phyloP scores from a whole-genome alignment of 768 basidiomycete genomes.

The Leccinum imitatum region DNA sequence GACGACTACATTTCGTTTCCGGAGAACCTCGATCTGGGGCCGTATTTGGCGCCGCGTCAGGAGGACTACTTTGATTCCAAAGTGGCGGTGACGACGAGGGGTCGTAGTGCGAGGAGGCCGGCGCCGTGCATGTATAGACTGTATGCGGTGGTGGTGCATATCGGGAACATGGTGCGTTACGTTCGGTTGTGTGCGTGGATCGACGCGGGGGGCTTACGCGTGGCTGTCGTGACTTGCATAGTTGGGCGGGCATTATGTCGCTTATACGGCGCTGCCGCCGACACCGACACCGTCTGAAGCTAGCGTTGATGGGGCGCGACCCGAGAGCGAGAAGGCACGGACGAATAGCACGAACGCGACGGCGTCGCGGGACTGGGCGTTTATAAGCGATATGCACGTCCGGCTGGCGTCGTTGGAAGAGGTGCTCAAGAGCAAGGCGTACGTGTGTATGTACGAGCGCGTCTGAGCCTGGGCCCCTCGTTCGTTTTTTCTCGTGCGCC shows the following conservation, averaged over 20 bases:
- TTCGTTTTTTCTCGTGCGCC: neutral
- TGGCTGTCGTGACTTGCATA: slow-evolving; percentile 27
- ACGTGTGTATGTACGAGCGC: slow-evolving; percentile 91
- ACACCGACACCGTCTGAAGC: slow-evolving; percentile 20
- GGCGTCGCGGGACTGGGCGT: slow-evolving; percentile 72
- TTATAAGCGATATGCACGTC: slow-evolving; percentile 89
- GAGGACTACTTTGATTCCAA: slow-evolving; percentile 63
- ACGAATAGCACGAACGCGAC: neutral
- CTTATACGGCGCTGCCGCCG: slow-evolving; percentile 73
- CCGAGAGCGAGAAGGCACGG: slow-evolving; percentile 13
- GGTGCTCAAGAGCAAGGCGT: slow-evolving; percentile 88
- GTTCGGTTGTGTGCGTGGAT: neutral
- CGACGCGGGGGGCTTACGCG: neutral
- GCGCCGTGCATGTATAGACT: slow-evolving; percentile 62
- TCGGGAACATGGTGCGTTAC: slow-evolving; percentile 76
- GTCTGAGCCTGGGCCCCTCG: slow-evolving; percentile 37
- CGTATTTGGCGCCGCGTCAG: slow-evolving; percentile 81
- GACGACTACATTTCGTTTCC: slow-evolving; percentile 94
- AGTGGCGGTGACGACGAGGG: slow-evolving; percentile 18
- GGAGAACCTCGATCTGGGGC: slow-evolving; percentile 77
- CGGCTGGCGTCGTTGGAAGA: slow-evolving; percentile 79
- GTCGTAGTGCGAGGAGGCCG: slow-evolving; percentile 23
- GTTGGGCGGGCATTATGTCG: slow-evolving; percentile 89
- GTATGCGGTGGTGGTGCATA: slow-evolving; percentile 84
- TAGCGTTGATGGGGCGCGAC: neutral